Percentiles rank a stretch among this genome's conserved stretches.
These are phyloP conservation scores for Ramaria sp. DNA, from an alignment of 768 basidiomycete species.

Conservation along the genomic window DNA sequence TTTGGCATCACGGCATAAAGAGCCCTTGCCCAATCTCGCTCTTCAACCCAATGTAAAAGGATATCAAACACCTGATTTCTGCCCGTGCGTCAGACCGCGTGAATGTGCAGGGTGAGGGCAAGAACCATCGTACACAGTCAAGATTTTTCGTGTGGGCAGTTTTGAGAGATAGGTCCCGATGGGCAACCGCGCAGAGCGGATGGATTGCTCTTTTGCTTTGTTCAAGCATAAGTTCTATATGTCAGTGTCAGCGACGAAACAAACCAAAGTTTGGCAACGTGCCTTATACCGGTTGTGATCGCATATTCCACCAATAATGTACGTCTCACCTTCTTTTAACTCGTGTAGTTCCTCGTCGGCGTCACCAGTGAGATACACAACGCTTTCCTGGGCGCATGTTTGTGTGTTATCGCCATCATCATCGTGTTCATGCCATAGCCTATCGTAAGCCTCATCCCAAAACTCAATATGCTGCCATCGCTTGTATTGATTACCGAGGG, in stretches of 20 bases:
- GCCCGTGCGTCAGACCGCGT: slow-evolving; percentile 1
- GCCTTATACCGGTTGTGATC: slow-evolving; percentile 97
- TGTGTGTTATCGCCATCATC: slow-evolving; percentile 11
- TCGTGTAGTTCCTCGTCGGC: slow-evolving; percentile 77
- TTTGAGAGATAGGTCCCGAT: slow-evolving; percentile 85
- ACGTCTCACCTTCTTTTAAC: slow-evolving; percentile 74
- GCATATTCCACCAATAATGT: slow-evolving; percentile 85
- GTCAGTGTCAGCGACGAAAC: slow-evolving; percentile 3
- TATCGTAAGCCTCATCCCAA: slow-evolving; percentile 69
- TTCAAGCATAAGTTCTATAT: slow-evolving; percentile 79
- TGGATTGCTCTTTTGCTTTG: slow-evolving; percentile 63
- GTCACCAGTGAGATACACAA: slow-evolving; percentile 94
- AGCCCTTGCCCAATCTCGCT: slow-evolving; percentile 75
- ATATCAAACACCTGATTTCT: slow-evolving; percentile 67
- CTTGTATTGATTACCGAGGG: slow-evolving; percentile 46
- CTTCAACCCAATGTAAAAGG: slow-evolving; percentile 80
- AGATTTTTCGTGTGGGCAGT: slow-evolving; percentile 83
- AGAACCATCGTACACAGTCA: slow-evolving; percentile 75
- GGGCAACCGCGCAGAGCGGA: slow-evolving; percentile 83
- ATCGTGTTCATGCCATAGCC: slow-evolving; percentile 37
- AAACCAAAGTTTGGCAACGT: not conserved
- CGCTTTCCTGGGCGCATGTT: slow-evolving; percentile 29
- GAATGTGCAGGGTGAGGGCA: slow-evolving; percentile 35
- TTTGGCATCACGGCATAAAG: slow-evolving; percentile 85
- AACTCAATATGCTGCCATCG: slow-evolving; percentile 79